A percentile compares a stretch with the other conserved stretches of the same genome.
Evolutionary conservation across 176 grass and related monocot genomes (phyloP).

Genomic region (Themeda triandra): DNA sequence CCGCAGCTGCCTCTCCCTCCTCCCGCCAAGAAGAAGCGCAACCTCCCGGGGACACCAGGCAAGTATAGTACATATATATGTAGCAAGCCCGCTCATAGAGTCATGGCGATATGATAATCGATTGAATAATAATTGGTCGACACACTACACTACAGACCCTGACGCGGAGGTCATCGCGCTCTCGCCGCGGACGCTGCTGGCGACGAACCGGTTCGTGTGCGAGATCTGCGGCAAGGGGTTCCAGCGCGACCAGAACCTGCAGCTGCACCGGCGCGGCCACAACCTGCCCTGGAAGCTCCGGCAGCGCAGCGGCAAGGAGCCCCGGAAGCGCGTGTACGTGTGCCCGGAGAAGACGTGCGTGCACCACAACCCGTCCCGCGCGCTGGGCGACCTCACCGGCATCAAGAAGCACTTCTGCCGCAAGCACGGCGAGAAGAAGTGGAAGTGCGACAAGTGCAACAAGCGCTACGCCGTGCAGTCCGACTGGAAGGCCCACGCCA

Average conservation of each 20-base stretch:
- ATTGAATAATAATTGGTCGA: no score
- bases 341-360: constrained; percentile 85
- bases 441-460: constrained; percentile 95
- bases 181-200: constrained; percentile 71
- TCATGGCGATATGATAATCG: no score
- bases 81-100: no score
- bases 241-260: constrained; percentile 93
- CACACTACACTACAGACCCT: constrained; percentile 58
- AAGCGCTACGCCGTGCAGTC: constrained; percentile 95
- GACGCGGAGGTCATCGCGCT: constrained; percentile 86
- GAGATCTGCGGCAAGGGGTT: constrained; percentile 97
- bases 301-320: constrained; percentile 77
- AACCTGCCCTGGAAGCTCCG: constrained; percentile 89
- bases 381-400: constrained; percentile 85
- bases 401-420: constrained; percentile 99
- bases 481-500: constrained; percentile 95
- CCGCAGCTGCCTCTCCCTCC: constrained; percentile 25
- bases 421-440: constrained; percentile 99
- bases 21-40: constrained; percentile 89
- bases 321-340: constrained; percentile 83
- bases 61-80: no score
- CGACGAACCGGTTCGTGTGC: constrained; percentile 91
- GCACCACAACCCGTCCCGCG: constrained; percentile 79
- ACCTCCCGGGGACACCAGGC: constrained; percentile 96
- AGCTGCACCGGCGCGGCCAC: constrained; percentile 85